Evolutionary conservation across 192 early-diverging fungal genomes (phyloP).

Genomic region (Backusella psychrophila): DNA sequence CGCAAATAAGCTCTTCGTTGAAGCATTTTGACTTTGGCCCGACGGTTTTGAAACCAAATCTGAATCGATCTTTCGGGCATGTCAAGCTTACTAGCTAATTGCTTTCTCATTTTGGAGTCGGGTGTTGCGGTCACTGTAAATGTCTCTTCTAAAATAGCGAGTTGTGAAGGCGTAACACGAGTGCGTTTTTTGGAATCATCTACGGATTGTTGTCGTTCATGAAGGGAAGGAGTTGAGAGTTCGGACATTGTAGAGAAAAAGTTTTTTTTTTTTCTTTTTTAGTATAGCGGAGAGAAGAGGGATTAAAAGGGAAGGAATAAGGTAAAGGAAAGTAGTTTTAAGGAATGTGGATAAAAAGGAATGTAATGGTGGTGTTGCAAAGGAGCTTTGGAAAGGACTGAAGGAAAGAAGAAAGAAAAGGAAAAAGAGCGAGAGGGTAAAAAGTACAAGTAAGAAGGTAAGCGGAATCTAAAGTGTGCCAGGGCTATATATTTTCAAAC

Average conservation of each 20-base stretch:
- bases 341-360: not conserved
- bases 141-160: conserved; percentile 64
- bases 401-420: not conserved
- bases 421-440: not conserved
- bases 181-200: conserved; percentile 54
- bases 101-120: conserved; percentile 60
- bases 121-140: conserved; percentile 65
- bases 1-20: conserved; percentile 26
- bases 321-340: not conserved
- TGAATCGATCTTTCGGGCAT: conserved; percentile 76
- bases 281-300: not conserved
- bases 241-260: not conserved
- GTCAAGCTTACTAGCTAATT: conserved; percentile 59
- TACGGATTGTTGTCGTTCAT: not conserved
- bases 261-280: not conserved
- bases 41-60: conserved; percentile 84
- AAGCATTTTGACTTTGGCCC: conserved; percentile 74
- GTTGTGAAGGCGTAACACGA: conserved; percentile 61
- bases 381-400: not conserved
- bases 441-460: not conserved
- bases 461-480: not conserved
- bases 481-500: not conserved
- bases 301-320: not conserved
- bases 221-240: not conserved
- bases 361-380: not conserved